Conservation (phyloP, 2,329 filamentous ascomycete species). For the Lachnellula arida region DNA sequence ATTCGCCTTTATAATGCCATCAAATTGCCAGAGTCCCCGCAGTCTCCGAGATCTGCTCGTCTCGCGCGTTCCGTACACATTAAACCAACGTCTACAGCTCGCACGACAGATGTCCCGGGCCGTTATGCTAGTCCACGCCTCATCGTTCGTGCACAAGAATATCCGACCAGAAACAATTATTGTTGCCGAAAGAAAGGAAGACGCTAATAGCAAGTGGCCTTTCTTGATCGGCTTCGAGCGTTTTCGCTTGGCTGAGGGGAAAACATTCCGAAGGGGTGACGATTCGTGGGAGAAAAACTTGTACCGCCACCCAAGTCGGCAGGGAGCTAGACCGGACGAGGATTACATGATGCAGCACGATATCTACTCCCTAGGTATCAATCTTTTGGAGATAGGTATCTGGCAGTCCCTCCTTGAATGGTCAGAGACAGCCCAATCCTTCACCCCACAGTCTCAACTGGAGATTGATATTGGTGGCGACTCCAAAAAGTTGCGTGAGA, state of each 20-base stretch:
- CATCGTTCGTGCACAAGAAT: constrained; percentile 32
- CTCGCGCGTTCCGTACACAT: no score
- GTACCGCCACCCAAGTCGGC: constrained; percentile 18
- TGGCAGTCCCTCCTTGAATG: constrained; percentile 15
- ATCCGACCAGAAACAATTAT: constrained; percentile 28
- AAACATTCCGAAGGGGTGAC: constrained; percentile 9
- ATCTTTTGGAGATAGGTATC: constrained; percentile 18
- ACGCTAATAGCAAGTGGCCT: no score
- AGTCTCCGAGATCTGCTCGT: no score
- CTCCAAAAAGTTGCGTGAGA: no score
- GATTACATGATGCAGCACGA: constrained; percentile 23
- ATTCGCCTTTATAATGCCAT: no score
- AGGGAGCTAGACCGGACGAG: constrained; percentile 11
- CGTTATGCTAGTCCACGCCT: constrained; percentile 21
- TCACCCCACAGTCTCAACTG: neutral
- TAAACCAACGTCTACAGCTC: no score
- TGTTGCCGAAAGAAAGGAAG: no score
- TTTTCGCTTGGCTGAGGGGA: constrained; percentile 9
- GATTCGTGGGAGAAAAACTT: constrained; percentile 16
- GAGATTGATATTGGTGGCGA: neutral
- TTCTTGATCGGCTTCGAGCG: constrained; percentile 16
- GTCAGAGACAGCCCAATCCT: neutral
- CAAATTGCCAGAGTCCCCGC: no score
- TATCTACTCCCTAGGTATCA: constrained; percentile 21
- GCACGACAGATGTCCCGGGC: no score